These are phyloP conservation scores for Pythium rhizo-oryzae DNA, from an alignment of 352 stramenopile genomes.

Conservation along the genomic window DNA sequence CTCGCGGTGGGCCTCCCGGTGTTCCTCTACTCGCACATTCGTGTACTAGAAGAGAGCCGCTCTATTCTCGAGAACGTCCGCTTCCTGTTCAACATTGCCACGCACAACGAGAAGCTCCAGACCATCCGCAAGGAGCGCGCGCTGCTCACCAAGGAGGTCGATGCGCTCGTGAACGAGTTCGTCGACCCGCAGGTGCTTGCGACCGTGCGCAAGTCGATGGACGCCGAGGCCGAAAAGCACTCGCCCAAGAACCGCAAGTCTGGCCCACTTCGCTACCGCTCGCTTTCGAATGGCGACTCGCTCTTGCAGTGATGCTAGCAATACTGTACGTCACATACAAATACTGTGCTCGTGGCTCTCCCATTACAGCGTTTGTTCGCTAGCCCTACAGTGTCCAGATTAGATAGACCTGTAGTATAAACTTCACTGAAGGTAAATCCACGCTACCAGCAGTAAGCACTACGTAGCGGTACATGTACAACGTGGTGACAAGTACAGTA, in stretches of 20 bases:
- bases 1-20: conserved; percentile 60
- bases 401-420: too few relatives aligned
- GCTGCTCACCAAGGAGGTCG: conserved; percentile 54
- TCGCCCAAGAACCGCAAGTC: conserved; percentile 29
- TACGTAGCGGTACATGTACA: too few relatives aligned
- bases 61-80: conserved; percentile 78
- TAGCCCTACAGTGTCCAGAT: too few relatives aligned
- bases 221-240: conserved; percentile 14
- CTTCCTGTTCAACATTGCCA: conserved; percentile 75
- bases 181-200: conserved; percentile 63
- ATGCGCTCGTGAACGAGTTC: conserved; percentile 52
- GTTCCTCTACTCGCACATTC: conserved; percentile 79
- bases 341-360: background rate
- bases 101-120: conserved; percentile 59
- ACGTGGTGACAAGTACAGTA: too few relatives aligned
- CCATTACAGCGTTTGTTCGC: background rate
- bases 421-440: too few relatives aligned
- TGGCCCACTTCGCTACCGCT: conserved; percentile 16
- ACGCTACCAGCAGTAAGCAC: too few relatives aligned
- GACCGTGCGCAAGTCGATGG: conserved; percentile 45
- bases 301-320: conserved; percentile 15
- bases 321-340: background rate
- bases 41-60: conserved; percentile 74
- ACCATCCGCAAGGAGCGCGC: conserved; percentile 58
- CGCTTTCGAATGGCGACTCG: conserved; percentile 25